These are phyloP conservation scores for Physcomitrellopsis africana DNA, from an alignment of 225 moss, liverwort and hornwort species.

Conservation along the genomic window DNA sequence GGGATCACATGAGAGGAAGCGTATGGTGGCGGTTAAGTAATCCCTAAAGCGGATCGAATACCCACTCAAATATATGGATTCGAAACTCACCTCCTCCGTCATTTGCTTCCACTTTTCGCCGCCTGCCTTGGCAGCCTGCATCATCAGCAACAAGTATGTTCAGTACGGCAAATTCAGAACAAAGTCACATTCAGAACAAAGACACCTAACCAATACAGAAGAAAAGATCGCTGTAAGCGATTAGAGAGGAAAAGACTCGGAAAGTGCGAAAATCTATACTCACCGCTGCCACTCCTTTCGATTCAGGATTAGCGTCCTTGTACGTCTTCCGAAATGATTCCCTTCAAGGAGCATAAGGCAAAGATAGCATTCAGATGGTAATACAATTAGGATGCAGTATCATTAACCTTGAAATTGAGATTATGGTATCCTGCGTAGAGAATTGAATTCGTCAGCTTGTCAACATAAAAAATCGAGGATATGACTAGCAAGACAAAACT, in stretches of 20 bases:
- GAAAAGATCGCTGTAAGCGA: not conserved
- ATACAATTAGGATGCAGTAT: not conserved
- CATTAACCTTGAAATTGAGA: not conserved
- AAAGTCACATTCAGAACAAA: not conserved
- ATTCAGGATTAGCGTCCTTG: conserved; percentile 54
- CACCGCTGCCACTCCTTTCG: conserved; percentile 58
- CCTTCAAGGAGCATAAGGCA: conserved; percentile 29
- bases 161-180: not conserved
- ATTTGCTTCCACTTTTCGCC: conserved; percentile 51
- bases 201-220: not conserved
- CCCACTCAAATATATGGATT: not conserved
- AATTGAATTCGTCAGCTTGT: not conserved
- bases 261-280: not conserved
- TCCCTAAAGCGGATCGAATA: not conserved
- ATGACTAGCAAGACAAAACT: not conserved
- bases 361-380: not conserved
- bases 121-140: conserved; percentile 48
- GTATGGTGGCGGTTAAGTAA: not conserved
- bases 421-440: not conserved
- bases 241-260: not conserved
- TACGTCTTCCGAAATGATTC: conserved; percentile 57
- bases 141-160: not conserved
- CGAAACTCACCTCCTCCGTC: conserved; percentile 42
- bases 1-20: not conserved
- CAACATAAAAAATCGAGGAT: not conserved